Percentiles rank a stretch among this genome's conserved stretches.
Evolutionary conservation across 139 green algal genomes (phyloP).

Genomic region (Zygnema circumcarinatum): DNA sequence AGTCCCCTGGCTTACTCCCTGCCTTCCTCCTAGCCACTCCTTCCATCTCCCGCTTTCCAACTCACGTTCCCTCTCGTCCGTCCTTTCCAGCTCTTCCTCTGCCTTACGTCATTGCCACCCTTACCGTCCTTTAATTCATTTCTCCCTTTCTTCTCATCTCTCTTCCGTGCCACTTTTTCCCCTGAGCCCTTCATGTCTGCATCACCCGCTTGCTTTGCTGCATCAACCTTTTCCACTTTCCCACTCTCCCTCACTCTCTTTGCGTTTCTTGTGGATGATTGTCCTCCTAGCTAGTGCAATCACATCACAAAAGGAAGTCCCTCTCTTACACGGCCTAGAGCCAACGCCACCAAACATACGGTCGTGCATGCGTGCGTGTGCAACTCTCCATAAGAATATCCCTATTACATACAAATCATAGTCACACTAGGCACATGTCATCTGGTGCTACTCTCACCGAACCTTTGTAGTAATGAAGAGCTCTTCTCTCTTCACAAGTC

Average conservation of each 20-base stretch:
- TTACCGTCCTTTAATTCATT: background rate
- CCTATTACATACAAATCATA: too few species aligned
- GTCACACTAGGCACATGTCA: too few species aligned
- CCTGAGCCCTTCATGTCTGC: background rate
- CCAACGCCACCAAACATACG: too few species aligned
- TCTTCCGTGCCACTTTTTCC: background rate
- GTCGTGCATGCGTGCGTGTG: too few species aligned
- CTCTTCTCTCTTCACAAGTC: constrained; percentile 51
- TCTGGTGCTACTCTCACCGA: too few species aligned
- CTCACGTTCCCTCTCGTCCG: background rate
- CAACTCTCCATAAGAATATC: too few species aligned
- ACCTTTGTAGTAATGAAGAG: constrained; percentile 65
- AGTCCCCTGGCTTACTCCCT: background rate
- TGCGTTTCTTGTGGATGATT: too few species aligned
- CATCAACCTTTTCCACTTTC: background rate
- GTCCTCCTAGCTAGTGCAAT: too few species aligned
- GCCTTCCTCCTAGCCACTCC: background rate
- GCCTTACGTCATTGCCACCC: background rate
- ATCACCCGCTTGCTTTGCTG: background rate
- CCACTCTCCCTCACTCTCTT: background rate
- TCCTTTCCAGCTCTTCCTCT: background rate
- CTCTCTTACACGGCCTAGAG: too few species aligned
- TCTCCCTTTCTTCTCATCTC: background rate
- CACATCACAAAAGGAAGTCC: too few species aligned
- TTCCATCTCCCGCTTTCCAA: background rate